Percentiles rank a stretch among this genome's conserved stretches.
These are phyloP conservation scores for Kwoniella pini DNA, from an alignment of 768 basidiomycete species.

Conservation along the genomic window DNA sequence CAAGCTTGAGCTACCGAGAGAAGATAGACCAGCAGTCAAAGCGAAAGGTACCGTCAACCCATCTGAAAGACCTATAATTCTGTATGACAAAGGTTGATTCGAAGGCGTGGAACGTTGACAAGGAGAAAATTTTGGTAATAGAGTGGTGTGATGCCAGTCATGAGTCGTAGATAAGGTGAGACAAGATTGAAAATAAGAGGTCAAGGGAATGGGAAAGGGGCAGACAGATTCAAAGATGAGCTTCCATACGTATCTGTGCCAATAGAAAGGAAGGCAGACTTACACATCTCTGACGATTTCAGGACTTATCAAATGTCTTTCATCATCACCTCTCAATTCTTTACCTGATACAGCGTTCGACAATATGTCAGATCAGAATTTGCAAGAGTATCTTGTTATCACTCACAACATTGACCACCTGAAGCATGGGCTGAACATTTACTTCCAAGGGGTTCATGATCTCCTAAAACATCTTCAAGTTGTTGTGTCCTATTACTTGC, in stretches of 20 bases:
- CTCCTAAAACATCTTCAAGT: constrained; percentile 15
- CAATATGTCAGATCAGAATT: background rate
- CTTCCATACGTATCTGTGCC: too few species aligned
- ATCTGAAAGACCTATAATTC: constrained; percentile 53
- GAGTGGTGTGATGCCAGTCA: too few species aligned
- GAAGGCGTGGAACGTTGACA: background rate
- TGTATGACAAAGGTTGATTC: constrained; percentile 11
- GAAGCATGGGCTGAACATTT: constrained; percentile 24
- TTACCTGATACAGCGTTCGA: constrained; percentile 13
- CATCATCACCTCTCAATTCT: constrained; percentile 49
- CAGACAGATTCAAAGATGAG: too few species aligned
- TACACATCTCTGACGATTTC: constrained; percentile 50
- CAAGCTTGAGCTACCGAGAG: constrained; percentile 73
- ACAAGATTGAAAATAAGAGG: background rate
- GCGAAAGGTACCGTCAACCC: constrained; percentile 55
- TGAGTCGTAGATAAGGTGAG: background rate
- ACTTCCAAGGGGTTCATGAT: constrained; percentile 18
- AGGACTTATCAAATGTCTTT: constrained; percentile 43
- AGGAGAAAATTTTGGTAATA: too few species aligned
- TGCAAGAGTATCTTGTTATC: background rate
- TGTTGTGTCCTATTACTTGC: constrained; percentile 8
- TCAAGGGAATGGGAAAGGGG: background rate
- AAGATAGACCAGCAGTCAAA: constrained; percentile 65
- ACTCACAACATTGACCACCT: constrained; percentile 26
- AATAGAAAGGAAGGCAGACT: constrained; percentile 11